A percentile compares a stretch with the other conserved stretches of the same genome.
These are phyloP conservation scores for Goffeauzyma gilvescens DNA, from an alignment of 768 basidiomycete genomes.

Conservation along the genomic window DNA sequence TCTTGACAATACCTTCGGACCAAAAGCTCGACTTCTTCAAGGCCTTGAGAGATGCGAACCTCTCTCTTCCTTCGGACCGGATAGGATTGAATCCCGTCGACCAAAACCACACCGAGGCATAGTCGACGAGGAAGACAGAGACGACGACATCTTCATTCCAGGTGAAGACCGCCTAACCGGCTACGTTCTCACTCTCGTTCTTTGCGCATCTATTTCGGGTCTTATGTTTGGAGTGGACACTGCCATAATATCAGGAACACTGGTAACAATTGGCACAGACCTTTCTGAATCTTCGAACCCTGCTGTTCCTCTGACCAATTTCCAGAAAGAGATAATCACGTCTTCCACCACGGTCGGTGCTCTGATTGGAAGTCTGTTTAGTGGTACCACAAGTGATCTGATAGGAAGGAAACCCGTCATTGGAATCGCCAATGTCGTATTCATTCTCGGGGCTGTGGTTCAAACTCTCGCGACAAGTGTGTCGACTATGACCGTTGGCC, in stretches of 20 bases:
- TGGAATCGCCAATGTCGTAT: constrained; percentile 49
- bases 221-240: not conserved
- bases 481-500: constrained; percentile 53
- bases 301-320: constrained; percentile 3
- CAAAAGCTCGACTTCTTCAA: too few species aligned
- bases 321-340: constrained; percentile 53
- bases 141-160: too few species aligned
- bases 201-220: not conserved
- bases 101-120: too few species aligned
- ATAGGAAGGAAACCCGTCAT: constrained; percentile 49
- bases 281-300: too few species aligned
- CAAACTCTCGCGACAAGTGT: constrained; percentile 37
- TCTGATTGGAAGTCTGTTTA: constrained; percentile 50
- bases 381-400: constrained; percentile 52
- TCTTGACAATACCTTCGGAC: too few species aligned
- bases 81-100: too few species aligned
- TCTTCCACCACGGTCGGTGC: constrained; percentile 62
- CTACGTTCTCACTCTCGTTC: not conserved
- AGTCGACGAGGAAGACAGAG: too few species aligned
- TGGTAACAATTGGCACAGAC: constrained; percentile 52
- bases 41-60: too few species aligned
- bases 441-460: constrained; percentile 41
- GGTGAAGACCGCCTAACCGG: not conserved
- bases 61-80: too few species aligned
- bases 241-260: constrained; percentile 52